Conservation (phyloP, 805 yeast species). For the Ogataea dorogensis region DNA sequence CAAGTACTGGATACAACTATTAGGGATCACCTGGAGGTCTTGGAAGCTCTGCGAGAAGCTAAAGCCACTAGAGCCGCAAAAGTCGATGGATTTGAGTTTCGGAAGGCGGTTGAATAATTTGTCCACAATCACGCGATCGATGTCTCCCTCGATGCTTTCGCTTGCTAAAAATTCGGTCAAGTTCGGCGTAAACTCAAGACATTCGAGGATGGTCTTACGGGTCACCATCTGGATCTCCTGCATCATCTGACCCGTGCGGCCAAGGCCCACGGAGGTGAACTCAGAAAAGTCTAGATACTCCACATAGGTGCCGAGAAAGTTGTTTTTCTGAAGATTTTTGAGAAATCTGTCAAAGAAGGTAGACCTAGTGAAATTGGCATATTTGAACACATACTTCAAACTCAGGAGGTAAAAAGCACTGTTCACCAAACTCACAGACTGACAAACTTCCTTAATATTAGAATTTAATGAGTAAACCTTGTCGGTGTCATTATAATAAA, state of each 20-base stretch:
- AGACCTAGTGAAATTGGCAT: conserved; percentile 75
- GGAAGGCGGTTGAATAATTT: conserved; percentile 53
- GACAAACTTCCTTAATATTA: conserved; percentile 29
- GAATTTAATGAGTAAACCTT: conserved; percentile 30
- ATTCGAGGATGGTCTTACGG: conserved; percentile 61
- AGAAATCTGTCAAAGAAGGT: conserved; percentile 74
- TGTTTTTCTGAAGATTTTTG: conserved; percentile 46
- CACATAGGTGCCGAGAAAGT: conserved; percentile 57
- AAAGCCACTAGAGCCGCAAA: conserved; percentile 80
- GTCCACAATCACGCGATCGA: conserved; percentile 58
- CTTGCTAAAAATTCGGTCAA: conserved; percentile 77
- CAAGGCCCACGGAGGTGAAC: conserved; percentile 85
- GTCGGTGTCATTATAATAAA: conserved; percentile 31
- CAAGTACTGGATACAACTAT: conserved; percentile 40
- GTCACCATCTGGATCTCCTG: conserved; percentile 91
- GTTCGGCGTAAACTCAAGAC: conserved; percentile 62
- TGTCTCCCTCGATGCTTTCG: conserved; percentile 82
- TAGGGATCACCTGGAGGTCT: conserved; percentile 34
- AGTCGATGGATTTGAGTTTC: conserved; percentile 68
- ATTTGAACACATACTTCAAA: conserved; percentile 58
- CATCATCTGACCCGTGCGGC: conserved; percentile 87
- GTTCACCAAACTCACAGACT: conserved; percentile 42
- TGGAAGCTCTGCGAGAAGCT: conserved; percentile 60
- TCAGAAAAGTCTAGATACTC: conserved; percentile 82
- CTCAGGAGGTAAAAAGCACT: conserved; percentile 58